Base-by-base conservation (phyloP, 768 basidiomycete species). In the Aureoboletus auriporus region DNA sequence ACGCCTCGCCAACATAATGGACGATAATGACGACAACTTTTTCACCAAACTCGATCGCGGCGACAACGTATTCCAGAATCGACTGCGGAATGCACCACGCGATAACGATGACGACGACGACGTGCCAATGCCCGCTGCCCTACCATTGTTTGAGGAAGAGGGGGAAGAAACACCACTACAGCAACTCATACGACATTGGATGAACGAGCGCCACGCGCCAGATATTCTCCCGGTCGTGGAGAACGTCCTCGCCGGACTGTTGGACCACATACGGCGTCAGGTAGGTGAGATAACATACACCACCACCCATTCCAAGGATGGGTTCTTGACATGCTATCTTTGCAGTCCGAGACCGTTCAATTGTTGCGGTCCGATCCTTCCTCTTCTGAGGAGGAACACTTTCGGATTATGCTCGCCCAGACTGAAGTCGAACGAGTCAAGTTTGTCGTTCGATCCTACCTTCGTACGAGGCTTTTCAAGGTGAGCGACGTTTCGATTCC, bases 351-450 rank as follows among this genome's bases (percentile, higher is more conserved):
- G 54, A 81, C 80, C 48, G 90, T 89, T 31, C 90, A 80, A 61
- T 71, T 78, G 41, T 69, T 96, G 28, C 78, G 89, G 5, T 80
- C 81, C 23, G 91, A 95, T 64, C 87, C 90, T 0, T 78, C 82
- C 33, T 85, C 89, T 3, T 90, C 86, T 1, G 92, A 95, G 59
- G 92, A 95, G 52, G 93, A 97, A 54, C 93, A 97, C 59, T 88
- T 93, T 51, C 76, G 91, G 55, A 89, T 95, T 30, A 86, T 92
- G 75, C 84, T 97, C 45, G 93, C 90, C 0, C 91, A 94, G 69
- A 94, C 91, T 0, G 93, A 97, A 68, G 81, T 95, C 56, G 93
- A 97, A 63, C 82, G 94, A 36, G 89, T 92, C 58, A 94, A 93
- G 68, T 97, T 93, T 61, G 80, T 95, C 47, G 82, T 96, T 23